These are phyloP conservation scores for Trichoderma afroharzianum DNA, from an alignment of 2,329 filamentous ascomycete genomes.

Conservation along the genomic window DNA sequence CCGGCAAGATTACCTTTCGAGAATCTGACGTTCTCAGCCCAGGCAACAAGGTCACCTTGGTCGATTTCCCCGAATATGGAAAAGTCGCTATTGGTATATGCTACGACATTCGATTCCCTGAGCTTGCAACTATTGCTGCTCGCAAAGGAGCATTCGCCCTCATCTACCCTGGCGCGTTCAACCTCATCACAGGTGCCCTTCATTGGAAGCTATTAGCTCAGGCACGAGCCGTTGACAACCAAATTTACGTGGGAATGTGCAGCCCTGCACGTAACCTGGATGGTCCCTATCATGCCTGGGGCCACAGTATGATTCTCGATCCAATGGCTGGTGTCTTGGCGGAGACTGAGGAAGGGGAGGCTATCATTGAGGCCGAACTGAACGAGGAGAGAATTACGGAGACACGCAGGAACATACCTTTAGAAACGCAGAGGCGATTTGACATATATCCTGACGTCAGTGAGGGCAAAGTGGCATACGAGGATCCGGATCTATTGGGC, in stretches of 20 bases:
- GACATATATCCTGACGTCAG: constrained; percentile 94
- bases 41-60: constrained; percentile 78
- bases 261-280: constrained; percentile 77
- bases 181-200: constrained; percentile 83
- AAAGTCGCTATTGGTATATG: constrained; percentile 87
- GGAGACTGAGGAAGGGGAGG: constrained; percentile 75
- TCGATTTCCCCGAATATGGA: constrained; percentile 86
- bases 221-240: constrained; percentile 85
- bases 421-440: constrained; percentile 80
- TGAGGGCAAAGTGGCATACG: constrained; percentile 38
- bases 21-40: constrained; percentile 87
- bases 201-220: constrained; percentile 86
- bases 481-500: background rate
- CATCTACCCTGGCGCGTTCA: constrained; percentile 95
- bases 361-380: constrained; percentile 70
- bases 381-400: constrained; percentile 65
- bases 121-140: constrained; percentile 84
- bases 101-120: constrained; percentile 96
- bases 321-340: constrained; percentile 77
- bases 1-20: constrained; percentile 85
- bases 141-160: constrained; percentile 79
- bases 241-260: constrained; percentile 88
- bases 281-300: constrained; percentile 83
- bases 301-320: constrained; percentile 84
- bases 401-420: constrained; percentile 76